phyloP scores from a whole-genome alignment of 306 rosid genomes.

The Lithocarpus polystachyus region DNA sequence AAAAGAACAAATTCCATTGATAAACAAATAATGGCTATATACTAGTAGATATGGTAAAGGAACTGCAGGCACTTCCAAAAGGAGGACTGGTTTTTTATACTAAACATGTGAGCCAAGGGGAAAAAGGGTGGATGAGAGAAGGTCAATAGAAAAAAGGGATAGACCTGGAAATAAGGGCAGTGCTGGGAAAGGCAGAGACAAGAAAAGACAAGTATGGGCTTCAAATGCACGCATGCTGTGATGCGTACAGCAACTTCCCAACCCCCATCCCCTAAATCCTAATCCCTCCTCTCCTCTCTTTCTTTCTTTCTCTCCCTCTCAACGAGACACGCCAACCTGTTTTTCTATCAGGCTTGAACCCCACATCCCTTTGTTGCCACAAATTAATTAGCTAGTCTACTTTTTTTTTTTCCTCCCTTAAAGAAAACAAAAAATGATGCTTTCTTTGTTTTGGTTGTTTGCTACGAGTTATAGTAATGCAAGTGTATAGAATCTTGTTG shows the following conservation, averaged over 20 bases:
- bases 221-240: slow-evolving; percentile 60
- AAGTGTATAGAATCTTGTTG: slow-evolving; percentile 8
- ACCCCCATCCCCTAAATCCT: background rate
- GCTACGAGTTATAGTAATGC: slow-evolving; percentile 3
- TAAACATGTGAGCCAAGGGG: slow-evolving; percentile 2
- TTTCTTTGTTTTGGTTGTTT: slow-evolving; percentile 5
- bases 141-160: background rate
- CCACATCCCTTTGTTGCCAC: slow-evolving; percentile 21
- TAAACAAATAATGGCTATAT: slow-evolving; percentile 10
- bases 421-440: slow-evolving; percentile 15
- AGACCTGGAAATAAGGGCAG: slow-evolving; percentile 43
- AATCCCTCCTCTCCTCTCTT: no score
- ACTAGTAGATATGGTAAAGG: background rate
- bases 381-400: background rate
- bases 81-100: slow-evolving; percentile 6
- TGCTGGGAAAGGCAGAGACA: slow-evolving; percentile 70
- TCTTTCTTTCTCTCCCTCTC: background rate
- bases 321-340: slow-evolving; percentile 40
- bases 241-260: slow-evolving; percentile 33
- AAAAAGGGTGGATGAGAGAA: slow-evolving; percentile 10
- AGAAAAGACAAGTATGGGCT: slow-evolving; percentile 49
- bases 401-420: background rate
- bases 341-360: slow-evolving; percentile 40
- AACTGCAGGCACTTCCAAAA: slow-evolving; percentile 25
- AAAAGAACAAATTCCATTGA: slow-evolving; percentile 16